phyloP scores from a whole-genome alignment of 2,329 filamentous ascomycete genomes.

The Daldinia sp. region DNA sequence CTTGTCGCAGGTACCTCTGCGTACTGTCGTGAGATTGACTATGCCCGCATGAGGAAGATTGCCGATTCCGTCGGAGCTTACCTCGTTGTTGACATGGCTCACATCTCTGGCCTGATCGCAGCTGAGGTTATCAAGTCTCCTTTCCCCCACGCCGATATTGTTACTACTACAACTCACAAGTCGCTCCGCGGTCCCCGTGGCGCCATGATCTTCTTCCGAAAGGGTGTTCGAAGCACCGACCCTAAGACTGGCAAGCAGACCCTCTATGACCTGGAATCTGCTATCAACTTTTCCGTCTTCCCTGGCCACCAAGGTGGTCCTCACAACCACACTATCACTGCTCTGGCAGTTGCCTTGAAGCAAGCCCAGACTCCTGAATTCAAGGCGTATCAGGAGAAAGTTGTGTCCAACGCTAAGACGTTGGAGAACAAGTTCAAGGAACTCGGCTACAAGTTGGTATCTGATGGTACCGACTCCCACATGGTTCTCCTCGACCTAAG shows the following conservation, averaged over 20 bases:
- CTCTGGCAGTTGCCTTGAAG: conserved; percentile 92
- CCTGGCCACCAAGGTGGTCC: conserved; percentile 98
- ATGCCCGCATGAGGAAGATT: conserved; percentile 94
- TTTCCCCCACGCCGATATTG: conserved; percentile 92
- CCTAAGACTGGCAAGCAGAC: conserved; percentile 91
- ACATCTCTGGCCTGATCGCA: conserved; percentile 96
- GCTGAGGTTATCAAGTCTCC: conserved; percentile 93
- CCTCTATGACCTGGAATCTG: conserved; percentile 91
- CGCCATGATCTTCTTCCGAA: conserved; percentile 99
- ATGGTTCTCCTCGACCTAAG: conserved; percentile 96
- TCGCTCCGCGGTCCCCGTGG: conserved; percentile 96
- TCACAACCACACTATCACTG: conserved; percentile 99
- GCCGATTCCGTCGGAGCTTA: conserved; percentile 94
- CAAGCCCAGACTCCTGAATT: conserved; percentile 93
- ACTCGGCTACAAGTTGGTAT: conserved; percentile 93
- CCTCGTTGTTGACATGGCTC: conserved; percentile 97
- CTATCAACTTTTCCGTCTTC: conserved; percentile 99
- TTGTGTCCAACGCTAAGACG: conserved; percentile 92
- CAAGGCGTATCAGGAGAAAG: conserved; percentile 92
- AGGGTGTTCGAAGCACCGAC: conserved; percentile 90
- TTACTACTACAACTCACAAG: conserved; percentile 99
- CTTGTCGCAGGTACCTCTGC: conserved; percentile 97
- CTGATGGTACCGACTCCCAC: conserved; percentile 96
- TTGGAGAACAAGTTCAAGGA: conserved; percentile 86
- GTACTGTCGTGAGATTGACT: conserved; percentile 98